Base-by-base conservation (phyloP, 2,329 filamentous ascomycete species). In the Diaporthe destruens region DNA sequence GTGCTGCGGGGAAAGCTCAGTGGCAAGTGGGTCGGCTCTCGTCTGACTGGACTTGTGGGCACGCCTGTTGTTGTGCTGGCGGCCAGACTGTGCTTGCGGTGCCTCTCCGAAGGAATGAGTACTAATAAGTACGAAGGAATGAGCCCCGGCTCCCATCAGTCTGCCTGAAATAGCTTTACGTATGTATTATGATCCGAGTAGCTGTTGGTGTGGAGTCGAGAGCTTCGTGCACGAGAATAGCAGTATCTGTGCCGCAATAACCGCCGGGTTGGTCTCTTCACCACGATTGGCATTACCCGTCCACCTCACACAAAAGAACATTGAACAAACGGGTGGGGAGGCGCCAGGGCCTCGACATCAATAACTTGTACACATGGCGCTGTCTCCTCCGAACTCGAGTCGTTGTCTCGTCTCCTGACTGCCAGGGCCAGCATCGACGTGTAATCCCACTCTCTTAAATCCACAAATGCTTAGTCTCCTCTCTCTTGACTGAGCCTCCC, bases 151-250 rank as follows among this genome's bases (percentile, higher is more conserved):
- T 36, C 18, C n/a, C 23, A 51, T 34, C 6, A 36, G 44, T 65
- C 12, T 51, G 20, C 61, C 61, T 29, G n/a, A 65, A 51, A 65
- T 65, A 65, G 61, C 44, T 25, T 51, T 47, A 9, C 32, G 44
- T 65, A 51, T n/a, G n/a, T n/a, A n/a, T n/a, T n/a, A n/a, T 65
- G 61, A 65, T 65, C 20, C 61, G 61, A 65, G 44, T 18, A 23
- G 29, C 61, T 51, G 44, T 51, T 32, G 61, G 32, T 51, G 61
- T 44, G 61, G 61, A 29, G 44, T 36, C 20, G 29, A 51, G 6
- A 18, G 14, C 36, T 20, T 25, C 49, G 32, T 36, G 39, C 29
- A 65, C 61, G 51, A 65, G 51, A 51, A 51, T 65, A 65, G 44
- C 36, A 29, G 2, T 29, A 16, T 39, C 44, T 49, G 7, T 47